These are phyloP conservation scores for Parachaetomium inaequale DNA, from an alignment of 495 filamentous ascomycete species.

Conservation along the genomic window DNA sequence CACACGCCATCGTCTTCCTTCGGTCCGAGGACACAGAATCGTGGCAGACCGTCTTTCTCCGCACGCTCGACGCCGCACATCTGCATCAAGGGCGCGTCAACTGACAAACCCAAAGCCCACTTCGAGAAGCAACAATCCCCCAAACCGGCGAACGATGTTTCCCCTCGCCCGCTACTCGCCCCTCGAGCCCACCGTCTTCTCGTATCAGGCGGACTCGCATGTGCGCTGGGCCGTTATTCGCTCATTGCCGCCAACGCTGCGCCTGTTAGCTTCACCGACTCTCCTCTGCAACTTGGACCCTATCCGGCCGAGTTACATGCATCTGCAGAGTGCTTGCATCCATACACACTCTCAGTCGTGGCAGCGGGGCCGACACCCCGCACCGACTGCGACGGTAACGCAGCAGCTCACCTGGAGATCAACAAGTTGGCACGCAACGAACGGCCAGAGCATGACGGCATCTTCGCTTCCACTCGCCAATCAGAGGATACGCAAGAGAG, in stretches of 20 bases:
- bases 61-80: slow-evolving; percentile 4
- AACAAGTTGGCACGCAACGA: not conserved
- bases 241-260: not conserved
- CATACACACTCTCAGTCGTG: not conserved
- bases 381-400: not conserved
- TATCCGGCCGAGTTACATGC: not conserved
- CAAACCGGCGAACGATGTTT: not conserved
- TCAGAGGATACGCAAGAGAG: not conserved
- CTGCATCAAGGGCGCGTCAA: slow-evolving; percentile 6
- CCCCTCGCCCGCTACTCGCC: not conserved
- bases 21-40: not conserved
- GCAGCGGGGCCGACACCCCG: not conserved
- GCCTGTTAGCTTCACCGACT: slow-evolving; percentile 27
- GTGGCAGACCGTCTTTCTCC: slow-evolving; percentile 5
- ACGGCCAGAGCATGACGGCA: not conserved
- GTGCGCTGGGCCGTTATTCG: not conserved
- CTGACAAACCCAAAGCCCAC: not conserved
- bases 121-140: not conserved
- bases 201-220: not conserved
- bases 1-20: not conserved
- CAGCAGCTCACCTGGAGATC: not conserved
- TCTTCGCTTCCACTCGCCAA: not conserved
- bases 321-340: slow-evolving; percentile 17
- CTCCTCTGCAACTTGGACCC: not conserved
- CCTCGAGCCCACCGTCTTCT: not conserved